These are phyloP conservation scores for Adiantum capillusveneris DNA, from an alignment of 75 land plant species.

Conservation along the genomic window DNA sequence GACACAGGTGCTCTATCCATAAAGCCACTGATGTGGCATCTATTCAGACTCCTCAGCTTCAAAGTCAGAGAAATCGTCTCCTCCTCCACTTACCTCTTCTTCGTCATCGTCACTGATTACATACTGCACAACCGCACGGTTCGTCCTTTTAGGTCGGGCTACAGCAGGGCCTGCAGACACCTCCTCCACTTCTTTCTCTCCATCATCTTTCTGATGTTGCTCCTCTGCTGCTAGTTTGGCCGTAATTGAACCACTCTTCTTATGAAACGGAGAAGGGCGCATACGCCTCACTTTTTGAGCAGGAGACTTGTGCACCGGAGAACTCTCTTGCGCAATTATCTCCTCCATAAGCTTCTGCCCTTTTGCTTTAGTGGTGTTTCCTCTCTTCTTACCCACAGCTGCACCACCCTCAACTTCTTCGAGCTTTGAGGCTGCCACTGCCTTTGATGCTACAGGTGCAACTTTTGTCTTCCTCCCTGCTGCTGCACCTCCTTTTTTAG, in stretches of 20 bases:
- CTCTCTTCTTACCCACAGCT: no score
- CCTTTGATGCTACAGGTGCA: no score
- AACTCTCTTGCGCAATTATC: conserved; percentile 23
- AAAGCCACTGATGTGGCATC: no score
- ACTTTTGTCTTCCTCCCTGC: no score
- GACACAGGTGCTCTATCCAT: no score
- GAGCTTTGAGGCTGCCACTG: no score
- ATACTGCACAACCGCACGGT: conserved; percentile 30
- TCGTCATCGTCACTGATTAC: conserved; percentile 47
- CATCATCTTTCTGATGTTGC: conserved; percentile 16
- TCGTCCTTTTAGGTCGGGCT: conserved; percentile 45
- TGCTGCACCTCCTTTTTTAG: no score
- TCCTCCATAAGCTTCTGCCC: conserved; percentile 53
- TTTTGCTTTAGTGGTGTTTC: conserved; percentile 11
- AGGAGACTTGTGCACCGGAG: conserved; percentile 6
- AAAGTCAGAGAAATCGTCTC: conserved; percentile 6
- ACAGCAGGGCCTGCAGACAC: conserved; percentile 15
- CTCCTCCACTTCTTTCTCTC: conserved; percentile 8
- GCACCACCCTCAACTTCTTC: no score
- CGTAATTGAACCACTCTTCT: conserved; percentile 62
- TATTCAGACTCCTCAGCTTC: conserved; percentile 10
- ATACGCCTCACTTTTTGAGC: conserved; percentile 88
- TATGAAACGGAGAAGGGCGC: conserved; percentile 87
- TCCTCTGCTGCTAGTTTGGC: conserved; percentile 1
- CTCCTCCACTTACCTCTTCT: conserved; percentile 16